These are phyloP conservation scores for Dalechampia spathulata DNA, from an alignment of 441 rosid species.

Conservation along the genomic window DNA sequence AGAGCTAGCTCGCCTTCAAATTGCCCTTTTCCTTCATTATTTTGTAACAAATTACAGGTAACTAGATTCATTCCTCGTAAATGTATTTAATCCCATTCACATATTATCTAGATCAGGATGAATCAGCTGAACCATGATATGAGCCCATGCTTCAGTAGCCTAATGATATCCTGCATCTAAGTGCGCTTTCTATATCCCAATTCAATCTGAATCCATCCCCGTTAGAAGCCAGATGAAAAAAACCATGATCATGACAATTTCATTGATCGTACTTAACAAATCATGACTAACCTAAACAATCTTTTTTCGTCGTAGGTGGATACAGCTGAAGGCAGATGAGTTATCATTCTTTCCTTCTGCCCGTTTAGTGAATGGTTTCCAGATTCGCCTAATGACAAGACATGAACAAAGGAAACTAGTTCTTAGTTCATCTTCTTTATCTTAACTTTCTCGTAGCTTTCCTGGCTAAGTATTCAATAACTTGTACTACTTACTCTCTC, in stretches of 20 bases:
- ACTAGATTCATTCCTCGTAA: background rate
- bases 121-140: no score
- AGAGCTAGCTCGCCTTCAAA: slow-evolving; percentile 82
- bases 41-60: slow-evolving; percentile 58
- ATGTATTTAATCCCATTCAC: no score
- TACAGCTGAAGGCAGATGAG: slow-evolving; percentile 55
- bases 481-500: no score
- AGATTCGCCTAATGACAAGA: slow-evolving; percentile 36
- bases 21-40: slow-evolving; percentile 72
- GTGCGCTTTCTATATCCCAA: no score
- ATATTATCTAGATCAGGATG: no score
- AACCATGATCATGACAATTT: no score
- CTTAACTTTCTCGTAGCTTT: no score
- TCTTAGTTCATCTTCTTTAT: background rate
- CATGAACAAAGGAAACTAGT: background rate
- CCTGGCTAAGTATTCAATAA: no score
- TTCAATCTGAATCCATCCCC: background rate
- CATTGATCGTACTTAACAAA: background rate
- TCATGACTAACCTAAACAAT: background rate
- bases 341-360: slow-evolving; percentile 87
- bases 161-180: no score
- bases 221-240: no score
- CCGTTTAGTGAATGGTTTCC: slow-evolving; percentile 74
- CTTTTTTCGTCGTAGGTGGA: slow-evolving; percentile 40
- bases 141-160: no score